Evolutionary conservation across 805 yeast genomes (phyloP), one percentile per base, ranked within the genome.

Genomic region (Saccharomycopsis guyanensis): DNA sequence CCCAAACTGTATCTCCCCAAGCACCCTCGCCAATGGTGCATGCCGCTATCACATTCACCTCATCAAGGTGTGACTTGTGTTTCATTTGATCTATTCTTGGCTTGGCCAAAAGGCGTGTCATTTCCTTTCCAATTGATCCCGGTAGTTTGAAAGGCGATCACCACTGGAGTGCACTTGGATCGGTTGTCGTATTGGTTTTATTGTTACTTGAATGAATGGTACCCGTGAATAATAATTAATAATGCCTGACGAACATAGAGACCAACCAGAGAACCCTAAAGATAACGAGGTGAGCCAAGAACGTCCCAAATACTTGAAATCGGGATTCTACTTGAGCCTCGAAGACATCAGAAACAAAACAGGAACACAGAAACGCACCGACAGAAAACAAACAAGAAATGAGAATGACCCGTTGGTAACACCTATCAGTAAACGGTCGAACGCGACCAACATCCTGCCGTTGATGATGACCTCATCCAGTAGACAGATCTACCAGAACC

Each of bases 331-430:
- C 23, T 31, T 40, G 16, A 40, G 43, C 24, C 18, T 40, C n/a
- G 43, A 40, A 6, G 43, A 40, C 24, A 29, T 40, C 13, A 29
- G 23, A 16, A 25, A 31, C 15, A 16, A 29, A 29, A 27, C 35
- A 8, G 16, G 16, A 4, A n/a, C n/a, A 10, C 33, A 5, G 18
- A 24, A 38, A 12, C n/a, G 16, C 13, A 24, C n/a, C 32, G 16
- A 15, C 6, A 13, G 8, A 16, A 25, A 23, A 23, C 19, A 15
- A 5, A 20, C 16, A 13, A 13, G 31, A 10, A 27, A 27, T 10
- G 37, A 40, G n/a, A 16, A 13, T n/a, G 43, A 40, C 10, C 43
- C 32, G 4, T 31, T 40, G n/a, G 8, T 27, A 16, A 40, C 42
- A 12, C 42, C 42, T 20, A 25, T 10, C 29, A 25, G 29, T 10